A percentile compares a stretch with the other conserved stretches of the same genome.
Evolutionary conservation across 2,329 filamentous ascomycete genomes (phyloP).

Genomic region (Scorias spongiosa): DNA sequence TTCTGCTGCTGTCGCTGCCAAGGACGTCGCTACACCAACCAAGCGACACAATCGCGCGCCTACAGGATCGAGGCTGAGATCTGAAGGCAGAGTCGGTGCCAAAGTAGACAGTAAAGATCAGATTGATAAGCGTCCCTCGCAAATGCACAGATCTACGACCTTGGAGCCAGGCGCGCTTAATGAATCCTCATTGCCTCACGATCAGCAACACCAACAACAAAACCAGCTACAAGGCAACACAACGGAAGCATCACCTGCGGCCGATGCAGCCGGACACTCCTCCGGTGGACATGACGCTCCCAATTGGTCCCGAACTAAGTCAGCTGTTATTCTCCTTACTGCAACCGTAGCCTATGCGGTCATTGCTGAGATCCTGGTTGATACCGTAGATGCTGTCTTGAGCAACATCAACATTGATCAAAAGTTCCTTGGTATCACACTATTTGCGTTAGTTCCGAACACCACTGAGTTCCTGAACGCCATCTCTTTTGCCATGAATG

Average conservation of each 20-base stretch:
- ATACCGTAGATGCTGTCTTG: conserved; percentile 92
- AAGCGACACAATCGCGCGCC: conserved; percentile 33
- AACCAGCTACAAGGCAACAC: conserved; percentile 10
- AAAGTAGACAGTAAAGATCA: not conserved
- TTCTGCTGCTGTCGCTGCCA: conserved; percentile 71
- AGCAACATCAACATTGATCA: conserved; percentile 84
- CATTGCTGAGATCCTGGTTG: conserved; percentile 91
- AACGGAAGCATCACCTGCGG: conserved; percentile 30
- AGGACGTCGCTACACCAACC: conserved; percentile 48
- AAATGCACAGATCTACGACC: conserved; percentile 3
- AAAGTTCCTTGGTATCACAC: conserved; percentile 90
- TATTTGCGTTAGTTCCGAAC: conserved; percentile 94
- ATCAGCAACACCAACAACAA: not conserved
- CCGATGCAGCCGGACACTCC: conserved; percentile 7
- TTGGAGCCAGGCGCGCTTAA: conserved; percentile 2
- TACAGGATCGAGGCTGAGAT: conserved; percentile 5
- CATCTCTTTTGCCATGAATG: conserved; percentile 99
- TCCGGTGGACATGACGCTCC: conserved; percentile 86
- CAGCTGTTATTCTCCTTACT: conserved; percentile 70
- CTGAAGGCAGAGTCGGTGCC: not conserved
- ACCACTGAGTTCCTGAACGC: conserved; percentile 98
- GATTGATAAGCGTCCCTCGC: conserved; percentile 3
- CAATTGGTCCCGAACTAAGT: conserved; percentile 91
- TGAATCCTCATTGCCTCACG: conserved; percentile 1
- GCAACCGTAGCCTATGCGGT: conserved; percentile 90